Conservation (phyloP, 1,284 basidiomycete species). For the Heterobasidion parviporum region DNA sequence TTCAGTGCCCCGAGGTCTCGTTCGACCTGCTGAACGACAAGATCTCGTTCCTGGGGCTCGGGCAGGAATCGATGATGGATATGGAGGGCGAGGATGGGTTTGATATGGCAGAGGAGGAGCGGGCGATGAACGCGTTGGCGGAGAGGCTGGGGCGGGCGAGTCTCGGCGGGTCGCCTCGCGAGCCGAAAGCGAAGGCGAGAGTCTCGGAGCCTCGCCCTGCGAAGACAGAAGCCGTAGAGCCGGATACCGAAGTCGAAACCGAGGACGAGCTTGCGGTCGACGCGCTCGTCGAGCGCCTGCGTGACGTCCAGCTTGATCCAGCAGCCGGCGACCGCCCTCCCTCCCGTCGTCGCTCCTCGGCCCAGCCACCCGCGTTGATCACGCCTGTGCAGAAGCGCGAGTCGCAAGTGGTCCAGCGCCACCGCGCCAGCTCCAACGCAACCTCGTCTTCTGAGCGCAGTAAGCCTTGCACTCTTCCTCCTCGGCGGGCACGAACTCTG, state of each 20-base stretch:
- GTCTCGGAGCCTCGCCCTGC: neutral
- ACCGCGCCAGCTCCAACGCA: neutral
- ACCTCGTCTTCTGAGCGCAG: neutral
- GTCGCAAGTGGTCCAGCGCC: neutral
- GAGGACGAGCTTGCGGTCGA: conserved; percentile 3
- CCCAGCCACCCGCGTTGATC: neutral
- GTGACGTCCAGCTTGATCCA: conserved; percentile 6
- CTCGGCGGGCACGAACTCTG: neutral
- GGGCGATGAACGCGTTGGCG: conserved; percentile 5
- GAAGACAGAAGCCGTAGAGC: neutral
- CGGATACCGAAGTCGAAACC: conserved; percentile 1
- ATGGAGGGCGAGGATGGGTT: conserved; percentile 13
- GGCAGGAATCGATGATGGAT: conserved; percentile 17
- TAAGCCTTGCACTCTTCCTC: neutral
- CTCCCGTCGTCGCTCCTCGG: neutral
- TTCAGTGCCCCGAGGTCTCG: conserved; percentile 49
- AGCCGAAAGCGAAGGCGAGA: neutral
- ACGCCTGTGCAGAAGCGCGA: neutral
- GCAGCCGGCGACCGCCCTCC: conserved; percentile 1
- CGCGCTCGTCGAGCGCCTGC: conserved; percentile 11
- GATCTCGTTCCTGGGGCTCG: conserved; percentile 40
- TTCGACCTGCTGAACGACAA: conserved; percentile 60
- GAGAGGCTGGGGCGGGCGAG: neutral
- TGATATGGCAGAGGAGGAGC: conserved; percentile 9
- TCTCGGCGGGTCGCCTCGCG: neutral